Conservation (phyloP, 768 basidiomycete genomes). For the Porpolomopsis calyptriformis region DNA sequence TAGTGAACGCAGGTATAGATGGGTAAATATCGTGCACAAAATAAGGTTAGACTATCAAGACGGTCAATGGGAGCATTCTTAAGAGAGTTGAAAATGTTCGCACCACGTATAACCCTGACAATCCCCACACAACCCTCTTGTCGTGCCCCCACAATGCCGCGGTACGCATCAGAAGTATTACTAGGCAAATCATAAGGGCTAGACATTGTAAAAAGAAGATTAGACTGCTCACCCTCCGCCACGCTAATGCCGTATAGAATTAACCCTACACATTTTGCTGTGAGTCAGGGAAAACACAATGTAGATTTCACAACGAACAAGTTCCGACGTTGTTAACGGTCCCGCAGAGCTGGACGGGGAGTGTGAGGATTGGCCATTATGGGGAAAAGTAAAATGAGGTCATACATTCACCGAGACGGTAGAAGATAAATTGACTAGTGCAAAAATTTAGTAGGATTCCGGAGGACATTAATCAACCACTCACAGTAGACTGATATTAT, state of each 20-base stretch:
- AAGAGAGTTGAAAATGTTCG: not conserved
- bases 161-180: conserved; percentile 1
- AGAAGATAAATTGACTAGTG: not conserved
- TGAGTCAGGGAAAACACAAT: not conserved
- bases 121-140: not conserved
- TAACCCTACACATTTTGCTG: not conserved
- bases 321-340: not conserved
- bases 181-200: not conserved
- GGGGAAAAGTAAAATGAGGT: not conserved
- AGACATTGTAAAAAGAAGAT: not conserved
- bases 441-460: not conserved
- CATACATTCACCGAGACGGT: not conserved
- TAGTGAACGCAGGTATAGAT: not conserved
- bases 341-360: not conserved
- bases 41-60: not conserved
- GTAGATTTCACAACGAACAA: not conserved
- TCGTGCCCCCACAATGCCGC: not conserved
- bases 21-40: not conserved
- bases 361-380: not conserved
- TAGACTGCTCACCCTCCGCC: not conserved
- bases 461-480: not conserved
- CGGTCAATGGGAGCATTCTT: not conserved
- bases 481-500: not conserved
- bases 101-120: not conserved
- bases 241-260: not conserved